Evolutionary conservation across 208 protist species (phyloP), one percentile per base, ranked within the genome.

Genomic region (Leishmania gerbilli): DNA sequence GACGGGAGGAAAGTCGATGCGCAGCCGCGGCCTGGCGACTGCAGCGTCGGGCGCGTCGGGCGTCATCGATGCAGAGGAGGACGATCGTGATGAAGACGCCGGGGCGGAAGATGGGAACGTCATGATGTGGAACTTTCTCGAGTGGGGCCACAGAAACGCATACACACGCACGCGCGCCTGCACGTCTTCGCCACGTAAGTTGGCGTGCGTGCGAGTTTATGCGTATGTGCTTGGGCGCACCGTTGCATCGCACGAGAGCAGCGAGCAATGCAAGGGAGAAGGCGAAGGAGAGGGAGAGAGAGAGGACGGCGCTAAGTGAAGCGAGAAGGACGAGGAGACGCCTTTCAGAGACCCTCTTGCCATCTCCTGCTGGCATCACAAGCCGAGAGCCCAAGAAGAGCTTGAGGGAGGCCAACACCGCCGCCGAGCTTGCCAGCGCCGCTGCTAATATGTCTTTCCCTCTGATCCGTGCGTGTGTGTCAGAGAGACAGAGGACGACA

Each of bases 1-100:
- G 40, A 95, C 87, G 1, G 93, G 93, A 4, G 91, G 90, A 60
- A 97, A 95, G 60, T 93, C 74, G 71, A 97, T 95, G 64, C 87
- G 84, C 69, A 95, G 74, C 3, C 40, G 74, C 55, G 74, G 56
- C 55, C n/a, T 47, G 37, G 74, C 3, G 27, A 13, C 49, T 47
- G 55, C n/a, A 27, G 74, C 55, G 24, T 47, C 74, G 24, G 49
- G 37, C 11, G n/a, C 49, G 21, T 24, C n/a, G 72, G 72, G 11
- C 49, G 9, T 40, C 13, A 7, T 31, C n/a, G 47, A 17, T 27
- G 17, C 37, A 27, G 74, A 64, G 21, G 27, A 34, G 11, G 55
- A 40, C 1, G 74, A 42, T 40, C 4, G 72, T 13, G 72, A 55
- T 56, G 68, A 47, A 7, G 24, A 56, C n/a, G 71, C 1, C 7